Evolutionary conservation across 495 filamentous ascomycete genomes (phyloP).

Genomic region (Hyaloscypha hepaticicola): DNA sequence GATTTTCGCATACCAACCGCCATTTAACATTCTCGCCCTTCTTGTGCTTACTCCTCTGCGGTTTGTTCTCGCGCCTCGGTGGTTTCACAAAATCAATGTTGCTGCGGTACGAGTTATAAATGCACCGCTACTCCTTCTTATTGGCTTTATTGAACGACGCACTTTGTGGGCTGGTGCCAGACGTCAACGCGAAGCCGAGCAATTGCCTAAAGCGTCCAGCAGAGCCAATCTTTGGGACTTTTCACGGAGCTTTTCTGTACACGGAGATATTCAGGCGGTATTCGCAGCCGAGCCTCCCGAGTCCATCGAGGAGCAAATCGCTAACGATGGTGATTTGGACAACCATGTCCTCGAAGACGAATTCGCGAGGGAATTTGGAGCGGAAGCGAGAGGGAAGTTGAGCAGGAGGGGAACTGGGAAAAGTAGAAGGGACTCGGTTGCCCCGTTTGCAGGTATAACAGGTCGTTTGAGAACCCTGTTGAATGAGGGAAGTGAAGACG

Average conservation of each 20-base stretch:
- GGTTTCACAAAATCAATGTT: slow-evolving; percentile 79
- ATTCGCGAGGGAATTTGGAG: slow-evolving; percentile 20
- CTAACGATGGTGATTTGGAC: slow-evolving; percentile 31
- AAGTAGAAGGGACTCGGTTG: slow-evolving; percentile 33
- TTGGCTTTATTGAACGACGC: slow-evolving; percentile 58
- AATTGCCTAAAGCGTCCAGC: slow-evolving; percentile 29
- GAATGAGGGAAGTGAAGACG: slow-evolving; percentile 23
- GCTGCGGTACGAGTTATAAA: slow-evolving; percentile 62
- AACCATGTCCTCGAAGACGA: slow-evolving; percentile 15
- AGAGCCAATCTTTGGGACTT: slow-evolving; percentile 46
- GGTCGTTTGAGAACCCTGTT: slow-evolving; percentile 30
- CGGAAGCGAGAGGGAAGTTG: slow-evolving; percentile 4
- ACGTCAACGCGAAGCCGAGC: slow-evolving; percentile 39
- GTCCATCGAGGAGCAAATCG: slow-evolving; percentile 39
- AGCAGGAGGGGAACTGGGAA: slow-evolving; percentile 5
- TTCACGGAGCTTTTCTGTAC: slow-evolving; percentile 50
- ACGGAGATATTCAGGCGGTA: slow-evolving; percentile 65
- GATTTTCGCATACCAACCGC: slow-evolving; percentile 67
- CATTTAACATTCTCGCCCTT: slow-evolving; percentile 70
- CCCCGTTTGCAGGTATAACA: slow-evolving; percentile 31
- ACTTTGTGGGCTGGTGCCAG: slow-evolving; percentile 41
- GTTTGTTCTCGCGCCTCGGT: slow-evolving; percentile 60
- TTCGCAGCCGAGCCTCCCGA: slow-evolving; percentile 67
- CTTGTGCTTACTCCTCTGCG: slow-evolving; percentile 64
- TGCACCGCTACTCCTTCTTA: slow-evolving; percentile 60